phyloP scores from a whole-genome alignment of 345 rosid species.

The Crucihimalaya himalaica region DNA sequence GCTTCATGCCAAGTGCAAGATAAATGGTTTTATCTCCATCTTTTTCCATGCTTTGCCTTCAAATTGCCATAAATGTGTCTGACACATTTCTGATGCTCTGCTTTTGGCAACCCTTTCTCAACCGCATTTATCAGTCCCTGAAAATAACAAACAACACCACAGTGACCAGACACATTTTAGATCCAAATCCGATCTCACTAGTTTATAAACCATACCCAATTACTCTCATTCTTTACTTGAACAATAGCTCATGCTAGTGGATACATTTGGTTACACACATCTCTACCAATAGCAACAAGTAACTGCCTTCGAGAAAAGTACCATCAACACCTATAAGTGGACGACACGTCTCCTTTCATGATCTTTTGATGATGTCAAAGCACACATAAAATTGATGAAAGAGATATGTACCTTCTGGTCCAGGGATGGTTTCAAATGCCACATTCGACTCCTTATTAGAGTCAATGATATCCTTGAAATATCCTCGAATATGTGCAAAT shows the following conservation, averaged over 20 bases:
- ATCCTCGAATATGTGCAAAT: background rate
- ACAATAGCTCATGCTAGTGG: background rate
- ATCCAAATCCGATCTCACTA: background rate
- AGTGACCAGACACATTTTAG: background rate
- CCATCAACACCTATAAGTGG: background rate
- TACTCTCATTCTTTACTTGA: background rate
- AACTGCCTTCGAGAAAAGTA: background rate
- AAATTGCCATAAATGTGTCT: too few species aligned
- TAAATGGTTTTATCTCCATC: too few species aligned
- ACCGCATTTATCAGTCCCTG: background rate
- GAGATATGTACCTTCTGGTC: background rate
- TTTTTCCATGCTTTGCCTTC: too few species aligned
- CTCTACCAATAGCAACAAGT: background rate
- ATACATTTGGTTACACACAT: background rate
- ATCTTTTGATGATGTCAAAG: background rate
- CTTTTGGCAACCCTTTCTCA: background rate
- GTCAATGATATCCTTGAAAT: background rate
- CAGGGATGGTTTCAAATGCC: background rate
- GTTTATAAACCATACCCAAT: background rate
- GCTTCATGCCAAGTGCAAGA: background rate
- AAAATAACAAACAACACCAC: background rate
- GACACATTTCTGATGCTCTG: background rate
- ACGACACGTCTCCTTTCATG: background rate
- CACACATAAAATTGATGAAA: background rate
- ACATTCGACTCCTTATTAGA: background rate